A percentile compares a stretch with the other conserved stretches of the same genome.
phyloP scores from a whole-genome alignment of 345 rosid genomes.

The Eucalyptus cloeziana region DNA sequence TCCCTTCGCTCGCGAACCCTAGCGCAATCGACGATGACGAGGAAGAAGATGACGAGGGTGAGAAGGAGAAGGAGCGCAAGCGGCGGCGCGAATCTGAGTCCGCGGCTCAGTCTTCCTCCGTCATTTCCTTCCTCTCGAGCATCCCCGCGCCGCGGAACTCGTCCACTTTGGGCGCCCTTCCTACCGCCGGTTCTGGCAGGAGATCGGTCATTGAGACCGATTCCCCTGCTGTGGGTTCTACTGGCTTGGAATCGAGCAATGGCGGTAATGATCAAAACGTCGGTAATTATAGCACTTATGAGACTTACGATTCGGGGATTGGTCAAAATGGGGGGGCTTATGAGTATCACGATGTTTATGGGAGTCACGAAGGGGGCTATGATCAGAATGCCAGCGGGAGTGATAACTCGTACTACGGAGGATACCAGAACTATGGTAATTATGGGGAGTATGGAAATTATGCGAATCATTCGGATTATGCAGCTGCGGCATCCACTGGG shows the following conservation, averaged over 20 bases:
- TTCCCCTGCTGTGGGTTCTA: not conserved
- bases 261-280: not conserved
- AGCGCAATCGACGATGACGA: constrained; percentile 22
- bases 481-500: not conserved
- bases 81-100: constrained; percentile 17
- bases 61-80: constrained; percentile 32
- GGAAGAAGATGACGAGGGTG: constrained; percentile 36
- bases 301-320: constrained; percentile 1
- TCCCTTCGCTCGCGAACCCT: constrained; percentile 10
- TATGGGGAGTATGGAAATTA: not conserved
- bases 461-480: not conserved
- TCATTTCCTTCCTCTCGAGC: constrained; percentile 56
- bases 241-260: not conserved
- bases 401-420: not conserved
- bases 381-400: not conserved
- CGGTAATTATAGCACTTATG: constrained; percentile 2
- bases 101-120: constrained; percentile 23
- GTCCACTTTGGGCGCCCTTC: constrained; percentile 46
- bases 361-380: not conserved
- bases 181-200: constrained; percentile 47
- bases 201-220: constrained; percentile 52
- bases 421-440: not conserved
- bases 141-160: constrained; percentile 76
- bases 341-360: constrained; percentile 19
- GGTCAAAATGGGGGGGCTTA: constrained; percentile 11